These are phyloP conservation scores for Oidium heveae DNA, from an alignment of 2,329 filamentous ascomycete genomes.

Conservation along the genomic window DNA sequence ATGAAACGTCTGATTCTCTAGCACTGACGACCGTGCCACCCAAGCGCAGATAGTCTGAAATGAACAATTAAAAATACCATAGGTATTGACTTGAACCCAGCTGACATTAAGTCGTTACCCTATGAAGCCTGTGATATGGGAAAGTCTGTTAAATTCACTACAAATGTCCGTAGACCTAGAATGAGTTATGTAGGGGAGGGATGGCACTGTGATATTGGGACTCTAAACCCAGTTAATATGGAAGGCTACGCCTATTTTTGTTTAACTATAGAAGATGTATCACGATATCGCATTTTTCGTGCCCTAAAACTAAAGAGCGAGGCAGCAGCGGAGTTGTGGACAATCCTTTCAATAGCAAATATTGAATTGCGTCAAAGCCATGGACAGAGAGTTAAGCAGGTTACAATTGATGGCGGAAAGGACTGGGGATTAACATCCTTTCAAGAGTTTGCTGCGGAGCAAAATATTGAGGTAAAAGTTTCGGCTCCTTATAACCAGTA, in stretches of 20 bases:
- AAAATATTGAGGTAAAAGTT: not conserved
- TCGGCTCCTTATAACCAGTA: not conserved
- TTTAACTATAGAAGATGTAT: not conserved
- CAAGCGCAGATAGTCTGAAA: not conserved
- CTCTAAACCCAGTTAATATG: not conserved
- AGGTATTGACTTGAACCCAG: not conserved
- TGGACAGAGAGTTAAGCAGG: not conserved
- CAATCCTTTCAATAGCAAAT: not conserved
- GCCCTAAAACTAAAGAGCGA: not conserved
- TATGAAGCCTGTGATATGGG: not conserved
- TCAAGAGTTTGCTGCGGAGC: not conserved
- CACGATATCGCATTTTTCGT: not conserved
- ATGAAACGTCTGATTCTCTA: not conserved
- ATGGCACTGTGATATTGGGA: not conserved
- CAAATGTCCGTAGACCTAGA: not conserved
- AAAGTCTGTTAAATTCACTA: not conserved
- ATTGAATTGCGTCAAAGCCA: not conserved
- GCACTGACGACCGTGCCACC: not conserved
- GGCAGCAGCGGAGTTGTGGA: not conserved
- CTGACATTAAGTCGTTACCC: not conserved
- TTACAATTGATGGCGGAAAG: not conserved
- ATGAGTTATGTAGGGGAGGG: not conserved
- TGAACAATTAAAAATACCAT: not conserved
- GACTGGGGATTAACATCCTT: not conserved
- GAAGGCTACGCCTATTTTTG: not conserved